Evolutionary conservation across 23 red algal genomes (phyloP), one percentile per base, ranked within the genome.

Genomic region (Gracilaria gracilis): DNA sequence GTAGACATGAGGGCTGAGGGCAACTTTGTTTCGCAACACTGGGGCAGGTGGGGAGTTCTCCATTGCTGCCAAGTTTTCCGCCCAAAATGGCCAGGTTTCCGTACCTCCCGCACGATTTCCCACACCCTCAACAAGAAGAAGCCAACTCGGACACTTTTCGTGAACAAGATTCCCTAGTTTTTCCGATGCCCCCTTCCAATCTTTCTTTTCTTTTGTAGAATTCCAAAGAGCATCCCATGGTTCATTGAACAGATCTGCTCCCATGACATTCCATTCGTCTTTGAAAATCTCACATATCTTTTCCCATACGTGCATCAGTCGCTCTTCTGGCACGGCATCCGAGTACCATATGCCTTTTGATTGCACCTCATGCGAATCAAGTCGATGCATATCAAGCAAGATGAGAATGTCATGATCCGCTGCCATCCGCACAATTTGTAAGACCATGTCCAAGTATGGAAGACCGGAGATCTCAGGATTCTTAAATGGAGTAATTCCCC

Each of bases 171-270:
- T 87, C 20, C 91, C 91, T 13, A 86, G 57, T 27, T 49, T 70
- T 86, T 94, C 91, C 11, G 91, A 82, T 9, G 76, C 88, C 20
- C 11, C 53, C 77, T 92, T 83, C 77, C 88, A 82, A 32, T 92
- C 79, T 73, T 70, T n/a, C 27, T 33, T 59, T 44, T 69, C 35
- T 31, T 80, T 29, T 20, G 86, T 57, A 23, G 86, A 79, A 49
- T 74, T 87, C 80, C 91, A 86, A 25, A 81, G 47, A 70, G 62
- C 49, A 21, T 86, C 75, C 74, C 83, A 87, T 11, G 81, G 81
- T 67, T 94, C 91, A 66, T 94, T 94, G 73, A 62, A 82, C 48
- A 94, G 36, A 86, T 94, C 91, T 24, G 91, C 91, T 9, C 91
- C 91, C 61, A 94, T 38, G 32, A 94, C 91, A 70, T 94, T 94